Evolutionary conservation across 768 basidiomycete genomes (phyloP), one percentile per base, ranked within the genome.

Genomic region (Trametes punicea): DNA sequence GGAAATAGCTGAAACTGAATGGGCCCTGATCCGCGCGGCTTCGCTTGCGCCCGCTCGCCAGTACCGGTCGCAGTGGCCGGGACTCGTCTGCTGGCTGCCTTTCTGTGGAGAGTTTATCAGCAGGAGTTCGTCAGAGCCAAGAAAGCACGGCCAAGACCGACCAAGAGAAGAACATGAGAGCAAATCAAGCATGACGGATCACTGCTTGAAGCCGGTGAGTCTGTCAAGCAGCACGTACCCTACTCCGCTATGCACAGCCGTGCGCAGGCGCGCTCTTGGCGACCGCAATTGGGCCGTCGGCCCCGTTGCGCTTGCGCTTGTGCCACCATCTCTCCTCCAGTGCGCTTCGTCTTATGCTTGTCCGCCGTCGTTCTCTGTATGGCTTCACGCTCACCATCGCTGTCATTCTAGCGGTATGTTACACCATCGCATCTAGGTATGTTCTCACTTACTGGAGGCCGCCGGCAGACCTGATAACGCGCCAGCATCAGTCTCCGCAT

Each of bases 401-500:
- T 2, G 26, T 55, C 33, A 23, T 60, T 20, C 44, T 55, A 29
- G 18, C 49, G n/a, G 44, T 53, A 21, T 26, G 33, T 21, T 60
- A 55, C 39, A 55, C 58, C n/a, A 33, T 60, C 29, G 23, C 41
- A n/a, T 34, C 52, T 6, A 59, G 57, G 57, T 59, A 36, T 13
- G 51, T 55, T 16, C n/a, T 40, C 39, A 3, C 20, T 27, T 25
- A 21, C 42, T 27, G 18, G 25, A 13, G 11, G 6, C 34, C 34
- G 31, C 46, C n/a, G 34, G 48, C 27, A 11, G 25, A 47, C 30
- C 27, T 34, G 9, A n/a, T 34, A 31, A 41, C 45, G 33, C 36
- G 42, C 41, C 26, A 39, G 15, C n/a, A 75, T 77, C 65, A 75
- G 74, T 36, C 77, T 80, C 61, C 79, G 81, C 63, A 73, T 82